Base-by-base conservation (phyloP, 129 eudicot genomes). In the Erigeron canadensis region DNA sequence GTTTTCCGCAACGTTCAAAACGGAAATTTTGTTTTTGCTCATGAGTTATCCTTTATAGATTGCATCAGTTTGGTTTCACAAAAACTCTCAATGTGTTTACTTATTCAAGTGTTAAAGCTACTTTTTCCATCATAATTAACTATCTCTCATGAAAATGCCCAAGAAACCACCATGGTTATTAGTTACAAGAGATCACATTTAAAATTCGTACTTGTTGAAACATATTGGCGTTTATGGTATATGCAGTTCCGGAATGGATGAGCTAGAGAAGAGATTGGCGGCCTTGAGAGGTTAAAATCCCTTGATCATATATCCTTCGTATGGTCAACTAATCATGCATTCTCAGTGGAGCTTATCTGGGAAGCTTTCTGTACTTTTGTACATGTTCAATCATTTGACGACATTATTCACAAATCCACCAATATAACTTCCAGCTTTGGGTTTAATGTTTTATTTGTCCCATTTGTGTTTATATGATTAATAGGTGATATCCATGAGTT, bases 211-310 rank as follows among this genome's bases (percentile, higher is more conserved):
- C 72, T 11, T 39, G 12, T 48, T 63, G 48, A 50, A 16, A 65
- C 34, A 60, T 67, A 21, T 11, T 57, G 60, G 75, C 18, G 11
- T 48, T 13, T 60, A 45, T 76, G 65, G 22, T 74, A 46, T 67
- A 45, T 76, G 85, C 84, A 93, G 96, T 80, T 89, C 96, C 10
- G 87, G 84, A 22, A 76, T 89, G 19, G 98, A 85, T 85, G 98
- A 93, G 4, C 87, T 93, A 21, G 98, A 93, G 81, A 86, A 89
- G 90, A 85, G 98, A 83, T 65, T 93, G 88, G 98, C 96, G 22
- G 95, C 98, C 62, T 87, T 93, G 53, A 71, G 81, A 78, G 72
- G 77, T 46, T 74, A 69, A 87, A 74, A 70, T 77, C 63, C 77
- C 80, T 69, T 84, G 74, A 88, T 82, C 84, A 46, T 61, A 62